Evolutionary conservation across 192 early-diverging fungal species (phyloP), one percentile per base, ranked within the genome.

Genomic region (Kappamyces sp.): DNA sequence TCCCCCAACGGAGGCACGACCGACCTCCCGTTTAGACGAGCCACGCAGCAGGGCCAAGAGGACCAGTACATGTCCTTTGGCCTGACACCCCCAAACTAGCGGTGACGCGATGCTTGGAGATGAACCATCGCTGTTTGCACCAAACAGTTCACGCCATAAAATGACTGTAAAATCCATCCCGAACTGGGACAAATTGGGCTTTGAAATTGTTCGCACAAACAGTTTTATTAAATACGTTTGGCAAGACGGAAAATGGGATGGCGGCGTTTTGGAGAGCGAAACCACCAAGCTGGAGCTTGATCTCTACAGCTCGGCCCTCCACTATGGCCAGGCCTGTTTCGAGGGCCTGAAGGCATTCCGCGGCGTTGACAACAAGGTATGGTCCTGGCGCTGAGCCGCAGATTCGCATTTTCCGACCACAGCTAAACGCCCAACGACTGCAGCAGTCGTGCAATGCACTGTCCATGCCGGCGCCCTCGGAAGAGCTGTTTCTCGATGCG

Each of bases 341-440:
- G 88, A 90, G 73, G 88, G 88, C n/a, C 64, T 90, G 60, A 90
- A 90, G 62, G 86, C 88, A 0, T 90, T 86, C 75, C 65, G 83
- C 7, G 74, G 78, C 73, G 73, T 75, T 42, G 78, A 88, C 52
- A 84, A 82, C 33, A 80, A 80, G 51, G 66, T 66, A 31, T 2
- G 53, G 23, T 60, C 34, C 15, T 57, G 5, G 32, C 54, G 40
- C 5, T 41, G 33, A n/a, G 39, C 12, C 35, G 5, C 63, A 66
- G 65, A 58, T 88, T 54, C 77, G 85, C 43, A 72, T 88, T 51
- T 90, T 90, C 72, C 75, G 88, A 32, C 86, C 86, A 15, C 70
- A 86, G 8, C 69, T 74, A 34, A 90, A 90, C 64, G 86, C 84
- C 5, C 63, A 65, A 15, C 75, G 88, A 38, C 73, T 90, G 70